Base-by-base conservation (phyloP, 139 green algal genomes). In the Gonium pectorale region DNA sequence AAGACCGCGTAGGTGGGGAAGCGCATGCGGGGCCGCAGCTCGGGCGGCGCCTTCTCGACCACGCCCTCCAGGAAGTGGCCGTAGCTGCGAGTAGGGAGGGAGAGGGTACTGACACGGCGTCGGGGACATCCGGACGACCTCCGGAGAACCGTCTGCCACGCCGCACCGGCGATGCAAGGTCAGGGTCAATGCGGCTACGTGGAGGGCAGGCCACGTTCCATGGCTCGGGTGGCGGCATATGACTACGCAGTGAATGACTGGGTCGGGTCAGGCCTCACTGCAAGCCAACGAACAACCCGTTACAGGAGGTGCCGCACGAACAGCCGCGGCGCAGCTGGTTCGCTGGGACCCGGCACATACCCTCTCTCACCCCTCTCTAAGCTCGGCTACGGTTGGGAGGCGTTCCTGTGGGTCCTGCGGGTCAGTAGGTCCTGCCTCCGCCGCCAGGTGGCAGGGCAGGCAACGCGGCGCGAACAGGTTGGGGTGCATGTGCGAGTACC, bases 371-470 rank as follows among this genome's bases (percentile, higher is more conserved):
- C 71, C 71, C 5, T 80, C 35, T 49, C 67, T 51, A 7, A 80
- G 37, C 6, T 38, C 73, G 9, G 54, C 62, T 1, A 81, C 19
- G 54, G 46, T 81, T 17, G 73, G 73, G 26, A 81, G 52, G 73
- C 40, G 73, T 31, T 46, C 17, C n/a, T 24, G 17, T 5, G 40
- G 40, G 26, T 43, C 4, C 41, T 7, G 62, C 22, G 62, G 8
- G 15, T 38, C 59, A 17, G 22, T 5, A 11, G 77, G 77, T 60
- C 73, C 62, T 5, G 77, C 62, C n/a, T 83, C 77, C 60, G 73
- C 77, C 38, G 77, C 77, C 60, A 85, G 38, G 79, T 85, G 79
- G 62, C 82, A 87, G 11, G 82, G 82, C 60, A 87, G 62, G 82
- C 82, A 87, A 49, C 82, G 82, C 37, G 82, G 82, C 46, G 82